A percentile compares a stretch with the other conserved stretches of the same genome.
These are phyloP conservation scores for Umbilicaria muhlenbergii DNA, from an alignment of 495 filamentous ascomycete species.

Conservation along the genomic window DNA sequence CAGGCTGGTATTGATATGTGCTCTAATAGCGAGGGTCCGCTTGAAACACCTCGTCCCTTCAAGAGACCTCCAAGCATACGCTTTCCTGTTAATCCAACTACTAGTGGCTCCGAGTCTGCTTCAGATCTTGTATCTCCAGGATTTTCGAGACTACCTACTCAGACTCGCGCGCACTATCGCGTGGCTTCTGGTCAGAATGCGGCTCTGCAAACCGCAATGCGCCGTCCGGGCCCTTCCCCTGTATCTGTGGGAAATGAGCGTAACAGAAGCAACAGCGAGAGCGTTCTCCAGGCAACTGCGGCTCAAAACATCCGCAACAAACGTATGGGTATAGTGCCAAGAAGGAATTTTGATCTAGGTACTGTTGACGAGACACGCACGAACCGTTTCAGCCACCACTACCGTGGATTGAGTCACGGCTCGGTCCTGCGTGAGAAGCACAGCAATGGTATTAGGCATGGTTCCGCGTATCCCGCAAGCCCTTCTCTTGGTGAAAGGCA, in stretches of 20 bases:
- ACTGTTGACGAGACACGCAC: slow-evolving; percentile 58
- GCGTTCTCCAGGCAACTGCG: slow-evolving; percentile 44
- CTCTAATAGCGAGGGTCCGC: slow-evolving; percentile 29
- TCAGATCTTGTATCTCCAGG: slow-evolving; percentile 47
- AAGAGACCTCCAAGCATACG: slow-evolving; percentile 60
- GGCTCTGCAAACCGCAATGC: slow-evolving; percentile 37
- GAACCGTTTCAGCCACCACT: slow-evolving; percentile 57
- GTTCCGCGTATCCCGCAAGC: slow-evolving; percentile 41
- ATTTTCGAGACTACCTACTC: slow-evolving; percentile 51
- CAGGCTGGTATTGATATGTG: not conserved
- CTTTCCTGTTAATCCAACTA: slow-evolving; percentile 67
- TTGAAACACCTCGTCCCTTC: slow-evolving; percentile 62
- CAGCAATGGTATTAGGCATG: slow-evolving; percentile 24
- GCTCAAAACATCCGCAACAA: slow-evolving; percentile 40
- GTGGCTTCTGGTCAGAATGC: slow-evolving; percentile 58
- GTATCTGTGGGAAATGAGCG: slow-evolving; percentile 61
- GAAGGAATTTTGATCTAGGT: slow-evolving; percentile 55
- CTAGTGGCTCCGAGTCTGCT: slow-evolving; percentile 25
- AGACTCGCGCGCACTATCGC: slow-evolving; percentile 61
- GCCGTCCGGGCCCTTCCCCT: slow-evolving; percentile 54
- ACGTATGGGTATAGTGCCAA: slow-evolving; percentile 76
- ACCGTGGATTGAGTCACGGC: slow-evolving; percentile 66
- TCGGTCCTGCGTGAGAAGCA: slow-evolving; percentile 48
- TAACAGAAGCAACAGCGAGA: slow-evolving; percentile 82
- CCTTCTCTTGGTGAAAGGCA: slow-evolving; percentile 36